These are phyloP conservation scores for Perilla frutescens DNA, from an alignment of 257 asterid genomes.

Conservation along the genomic window DNA sequence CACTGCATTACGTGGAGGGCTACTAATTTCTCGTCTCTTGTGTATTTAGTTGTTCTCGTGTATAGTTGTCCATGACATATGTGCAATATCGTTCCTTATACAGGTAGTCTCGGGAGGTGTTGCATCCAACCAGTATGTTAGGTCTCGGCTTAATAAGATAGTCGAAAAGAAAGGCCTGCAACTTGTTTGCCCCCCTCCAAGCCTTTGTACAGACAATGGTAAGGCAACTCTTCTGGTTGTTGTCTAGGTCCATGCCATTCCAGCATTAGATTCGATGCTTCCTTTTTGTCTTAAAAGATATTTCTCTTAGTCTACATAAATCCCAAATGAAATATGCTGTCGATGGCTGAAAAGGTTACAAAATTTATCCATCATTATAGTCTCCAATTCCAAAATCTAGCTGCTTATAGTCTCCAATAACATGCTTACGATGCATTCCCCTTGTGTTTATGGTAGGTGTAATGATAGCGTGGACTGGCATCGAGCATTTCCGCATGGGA, in stretches of 20 bases:
- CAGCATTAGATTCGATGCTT: background rate
- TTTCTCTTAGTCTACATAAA: too few species aligned
- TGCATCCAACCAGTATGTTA: slow-evolving; percentile 84
- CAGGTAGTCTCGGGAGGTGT: slow-evolving; percentile 99
- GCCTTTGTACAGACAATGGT: slow-evolving; percentile 97
- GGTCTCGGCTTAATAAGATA: slow-evolving; percentile 68
- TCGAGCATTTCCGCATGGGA: slow-evolving; percentile 89
- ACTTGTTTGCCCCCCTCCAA: slow-evolving; percentile 97
- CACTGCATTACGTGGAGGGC: slow-evolving; percentile 1
- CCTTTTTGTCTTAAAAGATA: background rate
- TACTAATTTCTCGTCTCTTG: slow-evolving; percentile 19
- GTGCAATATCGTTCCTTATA: slow-evolving; percentile 28
- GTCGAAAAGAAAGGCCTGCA: slow-evolving; percentile 67
- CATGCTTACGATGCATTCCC: background rate
- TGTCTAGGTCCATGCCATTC: background rate
- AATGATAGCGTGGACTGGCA: slow-evolving; percentile 98
- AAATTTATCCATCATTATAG: too few species aligned
- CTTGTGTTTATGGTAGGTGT: slow-evolving; percentile 59
- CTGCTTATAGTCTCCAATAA: too few species aligned
- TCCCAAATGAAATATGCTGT: too few species aligned
- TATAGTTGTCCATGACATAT: slow-evolving; percentile 8
- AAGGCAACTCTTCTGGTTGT: slow-evolving; percentile 20
- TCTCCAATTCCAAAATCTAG: background rate
- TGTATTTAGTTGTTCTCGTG: background rate
- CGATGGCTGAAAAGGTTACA: too few species aligned